Base-by-base conservation (phyloP, 306 rosid species). In the Sicyos baderoa region DNA sequence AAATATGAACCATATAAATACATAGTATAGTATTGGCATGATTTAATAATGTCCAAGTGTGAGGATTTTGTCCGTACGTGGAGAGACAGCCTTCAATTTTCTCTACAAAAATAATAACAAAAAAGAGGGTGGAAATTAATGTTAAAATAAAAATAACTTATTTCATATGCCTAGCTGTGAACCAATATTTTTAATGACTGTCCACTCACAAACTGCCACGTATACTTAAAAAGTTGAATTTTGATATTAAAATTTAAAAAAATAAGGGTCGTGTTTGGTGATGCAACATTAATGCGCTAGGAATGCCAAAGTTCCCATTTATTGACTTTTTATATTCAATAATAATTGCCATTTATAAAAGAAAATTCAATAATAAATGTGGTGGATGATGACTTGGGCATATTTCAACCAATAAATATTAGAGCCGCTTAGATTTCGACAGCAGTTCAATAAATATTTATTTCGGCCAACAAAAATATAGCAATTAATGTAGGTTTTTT, bases 201-300 rank as follows among this genome's bases (percentile, higher is more conserved):
- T 27, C 45, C 19, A 59, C 0, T 59, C 0, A 15, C 21, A 16
- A 0, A 23, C 9, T 58, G 65, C 65, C 65, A 59, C 65, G 45
- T 7, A 13, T 1, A 59, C 47, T 61, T 2, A 35, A 16, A 35
- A 60, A 35, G 67, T 61, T 48, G 67, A 61, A 9, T 32, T 32
- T 61, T 37, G 25, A 61, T 61, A 61, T 7, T 61, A 29, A 27
- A 9, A 35, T 7, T 61, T n/a, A 27, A 27, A 27, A 27, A 27
- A 25, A 37, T 0, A 23, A 11, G 62, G 14, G 68, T 37, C 15
- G 68, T 61, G 49, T 61, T 61, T 32, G 68, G 68, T 61, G 68
- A 61, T 37, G 27, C 12, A 58, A 40, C 64, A 61, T 61, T 35
- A 61, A 35, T 61, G 68, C 13, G 67, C 32, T 60, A 27, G 68